Evolutionary conservation across 2,329 filamentous ascomycete genomes (phyloP).

Genomic region (Pseudogymnoascus verrucosus): DNA sequence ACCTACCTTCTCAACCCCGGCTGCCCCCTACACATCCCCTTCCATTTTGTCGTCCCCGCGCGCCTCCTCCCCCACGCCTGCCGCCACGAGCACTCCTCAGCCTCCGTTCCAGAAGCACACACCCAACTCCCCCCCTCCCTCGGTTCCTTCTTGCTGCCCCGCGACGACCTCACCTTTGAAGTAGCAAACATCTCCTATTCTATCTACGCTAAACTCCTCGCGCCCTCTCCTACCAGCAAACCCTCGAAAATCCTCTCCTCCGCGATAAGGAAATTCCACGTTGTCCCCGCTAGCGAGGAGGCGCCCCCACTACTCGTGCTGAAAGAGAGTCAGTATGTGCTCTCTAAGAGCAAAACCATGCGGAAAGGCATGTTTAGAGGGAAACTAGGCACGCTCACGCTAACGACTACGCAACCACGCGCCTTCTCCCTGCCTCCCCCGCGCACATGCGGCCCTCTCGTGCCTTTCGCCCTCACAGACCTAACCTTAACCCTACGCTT

Average conservation of each 20-base stretch:
- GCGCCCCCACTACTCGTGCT: constrained; percentile 25
- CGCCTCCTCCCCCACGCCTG: constrained; percentile 26
- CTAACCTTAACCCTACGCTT: neutral
- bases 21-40: constrained; percentile 25
- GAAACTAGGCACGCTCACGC: constrained; percentile 27
- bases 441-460: neutral
- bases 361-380: constrained; percentile 29
- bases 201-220: constrained; percentile 23
- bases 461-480: neutral
- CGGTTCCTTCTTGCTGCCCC: constrained; percentile 14
- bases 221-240: neutral
- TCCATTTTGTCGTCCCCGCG: constrained; percentile 28
- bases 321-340: constrained; percentile 17
- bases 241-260: neutral
- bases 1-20: constrained; percentile 16
- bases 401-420: constrained; percentile 23
- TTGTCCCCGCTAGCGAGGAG: constrained; percentile 24
- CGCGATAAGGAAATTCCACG: constrained; percentile 18
- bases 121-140: constrained; percentile 26
- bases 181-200: constrained; percentile 25
- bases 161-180: constrained; percentile 26
- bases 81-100: constrained; percentile 15
- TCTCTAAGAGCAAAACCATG: constrained; percentile 24
- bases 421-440: constrained; percentile 13
- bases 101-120: constrained; percentile 24